phyloP scores from a whole-genome alignment of 1,284 basidiomycete genomes.

The Malassezia pachydermatis region DNA sequence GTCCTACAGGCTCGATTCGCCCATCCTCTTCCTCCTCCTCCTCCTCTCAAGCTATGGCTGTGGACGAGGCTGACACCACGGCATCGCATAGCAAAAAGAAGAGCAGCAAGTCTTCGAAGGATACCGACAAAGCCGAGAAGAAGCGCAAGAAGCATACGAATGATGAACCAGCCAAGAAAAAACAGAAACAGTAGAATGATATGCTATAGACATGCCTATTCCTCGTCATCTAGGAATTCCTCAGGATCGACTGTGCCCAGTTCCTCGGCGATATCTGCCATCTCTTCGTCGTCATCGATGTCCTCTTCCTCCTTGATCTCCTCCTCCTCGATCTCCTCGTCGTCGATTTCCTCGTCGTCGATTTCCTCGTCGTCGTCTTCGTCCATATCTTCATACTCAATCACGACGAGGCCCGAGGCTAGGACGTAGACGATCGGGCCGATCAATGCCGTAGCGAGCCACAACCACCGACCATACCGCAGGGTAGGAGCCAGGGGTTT shows the following conservation, averaged over 20 bases:
- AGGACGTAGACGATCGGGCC: slow-evolving; percentile 31
- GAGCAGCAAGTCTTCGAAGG: no score
- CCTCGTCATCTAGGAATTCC: slow-evolving; percentile 1
- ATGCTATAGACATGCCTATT: background rate
- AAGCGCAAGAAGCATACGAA: slow-evolving; percentile 24
- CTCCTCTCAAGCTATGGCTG: no score
- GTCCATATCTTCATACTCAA: slow-evolving; percentile 19
- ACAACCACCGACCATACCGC: slow-evolving; percentile 25
- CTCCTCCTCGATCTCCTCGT: background rate
- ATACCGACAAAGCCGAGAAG: slow-evolving; percentile 11
- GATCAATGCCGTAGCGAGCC: slow-evolving; percentile 29
- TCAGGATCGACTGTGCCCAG: background rate
- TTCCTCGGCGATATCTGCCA: background rate
- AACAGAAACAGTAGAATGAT: slow-evolving; percentile 7
- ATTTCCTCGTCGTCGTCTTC: slow-evolving; percentile 5
- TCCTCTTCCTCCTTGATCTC: background rate
- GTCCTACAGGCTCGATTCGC: slow-evolving; percentile 16
- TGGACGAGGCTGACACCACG: no score
- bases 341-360: background rate
- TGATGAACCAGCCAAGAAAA: slow-evolving; percentile 2
- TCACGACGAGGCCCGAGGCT: slow-evolving; percentile 34
- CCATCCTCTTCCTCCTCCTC: no score
- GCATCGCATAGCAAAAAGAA: no score
- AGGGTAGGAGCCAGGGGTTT: slow-evolving; percentile 11
- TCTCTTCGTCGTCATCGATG: background rate